Evolutionary conservation across 192 early-diverging fungal genomes (phyloP).

Genomic region (Phlyctochytrium bullatum): DNA sequence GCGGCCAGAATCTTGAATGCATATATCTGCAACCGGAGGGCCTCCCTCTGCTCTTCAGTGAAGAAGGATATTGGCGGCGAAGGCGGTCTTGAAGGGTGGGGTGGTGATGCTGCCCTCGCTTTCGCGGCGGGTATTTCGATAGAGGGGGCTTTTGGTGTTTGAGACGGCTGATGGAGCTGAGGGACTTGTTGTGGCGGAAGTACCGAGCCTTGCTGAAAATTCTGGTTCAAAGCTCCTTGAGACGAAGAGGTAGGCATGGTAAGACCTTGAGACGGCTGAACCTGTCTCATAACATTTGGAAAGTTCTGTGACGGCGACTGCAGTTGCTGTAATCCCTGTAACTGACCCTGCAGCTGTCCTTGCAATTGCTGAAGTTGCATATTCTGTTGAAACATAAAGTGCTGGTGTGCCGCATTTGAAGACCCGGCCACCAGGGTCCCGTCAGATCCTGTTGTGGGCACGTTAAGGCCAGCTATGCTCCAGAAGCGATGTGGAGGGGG

Average conservation of each 20-base stretch:
- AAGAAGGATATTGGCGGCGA: conserved; percentile 19
- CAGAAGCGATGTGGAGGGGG: not conserved
- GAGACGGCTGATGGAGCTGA: conserved; percentile 1
- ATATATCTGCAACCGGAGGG: conserved; percentile 77
- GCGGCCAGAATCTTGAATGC: conserved; percentile 79
- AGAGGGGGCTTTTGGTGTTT: not conserved
- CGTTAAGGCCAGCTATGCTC: too few species aligned
- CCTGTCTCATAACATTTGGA: too few species aligned
- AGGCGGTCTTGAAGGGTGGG: not conserved
- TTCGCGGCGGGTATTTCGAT: not conserved
- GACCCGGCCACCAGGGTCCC: not conserved
- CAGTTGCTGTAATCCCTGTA: not conserved
- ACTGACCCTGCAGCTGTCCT: not conserved
- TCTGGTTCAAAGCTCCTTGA: too few species aligned
- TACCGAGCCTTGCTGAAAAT: too few species aligned
- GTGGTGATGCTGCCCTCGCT: not conserved
- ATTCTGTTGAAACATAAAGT: not conserved
- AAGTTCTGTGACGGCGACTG: not conserved
- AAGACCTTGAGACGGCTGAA: too few species aligned
- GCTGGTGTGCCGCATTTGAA: not conserved
- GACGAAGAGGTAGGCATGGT: too few species aligned
- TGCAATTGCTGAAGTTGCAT: not conserved
- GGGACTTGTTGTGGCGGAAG: too few species aligned
- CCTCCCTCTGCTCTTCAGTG: conserved; percentile 58
- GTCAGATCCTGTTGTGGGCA: not conserved